Evolutionary conservation across 495 filamentous ascomycete genomes (phyloP), one percentile per base, ranked within the genome.

Genomic region (Annulohypoxylon moriforme): DNA sequence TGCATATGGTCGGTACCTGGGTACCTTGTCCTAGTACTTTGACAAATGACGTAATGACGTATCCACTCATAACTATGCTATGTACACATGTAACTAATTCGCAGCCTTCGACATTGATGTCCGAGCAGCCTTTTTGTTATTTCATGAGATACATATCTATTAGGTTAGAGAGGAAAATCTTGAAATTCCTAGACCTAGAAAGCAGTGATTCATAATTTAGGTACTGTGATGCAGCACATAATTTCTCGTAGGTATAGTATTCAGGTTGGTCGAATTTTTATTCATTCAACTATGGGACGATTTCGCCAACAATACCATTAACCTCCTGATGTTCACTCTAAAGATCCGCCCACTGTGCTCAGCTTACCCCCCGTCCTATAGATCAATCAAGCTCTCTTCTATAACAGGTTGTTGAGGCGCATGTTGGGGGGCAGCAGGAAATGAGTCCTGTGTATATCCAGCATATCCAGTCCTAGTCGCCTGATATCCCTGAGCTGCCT

Each of bases 371-470:
- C n/a, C 13, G 14, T 49, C 25, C 80, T 81, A 93, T 62, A 93
- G 82, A 76, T 98, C 95, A 81, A 98, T 98, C 79, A 98, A 81
- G 74, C 92, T 94, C 80, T 98, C 95, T 80, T 98, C 95, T 63
- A 93, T 84, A 13, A 88, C 86, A 10, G 88, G 84, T 60, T 88
- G 83, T 63, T 87, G 85, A 31, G 88, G 84, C 70, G 91, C 86
- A 71, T 88, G 89, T 34, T 84, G 83, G 31, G 89, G 88, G 57
- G 85, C 92, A 0, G 83, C 80, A 46, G 91, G 90, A 75, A 93
- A 90, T 40, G 88, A 78, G 38, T 92, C 87, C 70, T 89, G 87
- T 2, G 82, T 83, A 71, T 91, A 93, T 9, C 89, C 84, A 2
- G 79, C 71, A 62, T 89, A 84, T 8, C 85, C 79, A 5, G 82